Evolutionary conservation across 306 rosid genomes (phyloP), one percentile per base, ranked within the genome.

Genomic region (Trifolium repens): DNA sequence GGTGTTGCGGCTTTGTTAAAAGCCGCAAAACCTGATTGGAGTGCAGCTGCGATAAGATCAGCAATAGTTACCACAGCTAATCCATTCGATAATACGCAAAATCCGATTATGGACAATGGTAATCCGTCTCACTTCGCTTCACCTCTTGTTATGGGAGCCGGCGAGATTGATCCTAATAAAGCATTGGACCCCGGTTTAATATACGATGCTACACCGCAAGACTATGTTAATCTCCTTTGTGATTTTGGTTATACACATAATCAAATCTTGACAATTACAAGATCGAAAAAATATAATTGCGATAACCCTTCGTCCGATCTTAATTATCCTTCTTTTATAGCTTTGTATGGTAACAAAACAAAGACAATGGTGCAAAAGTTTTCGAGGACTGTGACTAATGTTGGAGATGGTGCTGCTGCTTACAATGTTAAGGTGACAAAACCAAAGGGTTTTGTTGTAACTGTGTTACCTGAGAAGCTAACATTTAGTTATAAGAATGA

Each of bases 281-380:
- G 90, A 67, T 87, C 87, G 9, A 58, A 30, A 0, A 58, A 72
- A 3, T 87, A 84, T 44, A 73, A 42, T 0, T 87, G 90, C 69
- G 76, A 73, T 3, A 70, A 78, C 15, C 80, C 87, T 2, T 79
- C 86, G 5, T 42, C 43, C 22, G 87, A 86, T 77, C 80, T 86
- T 42, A 87, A 90, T 67, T 81, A 85, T 53, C 94, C 91, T 16
- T 87, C 94, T 0, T 85, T 89, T 73, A 77, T 87, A 3, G 75
- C 71, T 2, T 73, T 76, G 19, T 82, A 80, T 9, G 43, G 64
- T 2, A 68, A 78, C 39, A 34, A 62, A 58, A 73, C 73, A 34
- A 78, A 22, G 1, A 50, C 49, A 4, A 35, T 32, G 3, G 74
- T 76, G 1, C 32, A 24, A 0, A 72, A 50, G 7, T 85, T 89